These are phyloP conservation scores for Thalia dealbata DNA, from an alignment of 176 grass and related monocot genomes.

Conservation along the genomic window DNA sequence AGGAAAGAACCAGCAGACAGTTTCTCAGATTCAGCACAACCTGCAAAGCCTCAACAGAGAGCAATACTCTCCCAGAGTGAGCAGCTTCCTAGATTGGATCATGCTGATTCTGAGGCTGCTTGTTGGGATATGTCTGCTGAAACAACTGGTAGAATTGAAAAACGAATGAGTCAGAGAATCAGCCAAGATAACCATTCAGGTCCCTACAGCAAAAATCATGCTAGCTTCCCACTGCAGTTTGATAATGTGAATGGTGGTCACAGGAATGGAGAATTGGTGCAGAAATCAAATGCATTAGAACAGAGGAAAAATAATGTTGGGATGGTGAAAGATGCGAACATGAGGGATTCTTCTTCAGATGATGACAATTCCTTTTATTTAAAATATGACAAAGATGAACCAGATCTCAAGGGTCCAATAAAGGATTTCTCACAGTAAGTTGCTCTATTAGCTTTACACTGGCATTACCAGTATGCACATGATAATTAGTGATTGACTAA, in stretches of 20 bases:
- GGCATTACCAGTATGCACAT: background rate
- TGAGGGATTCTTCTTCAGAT: constrained; percentile 52
- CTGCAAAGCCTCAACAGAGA: constrained; percentile 25
- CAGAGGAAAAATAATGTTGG: constrained; percentile 50
- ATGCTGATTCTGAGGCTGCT: constrained; percentile 37
- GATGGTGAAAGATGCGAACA: constrained; percentile 39
- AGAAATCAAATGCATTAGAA: constrained; percentile 29
- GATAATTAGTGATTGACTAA: background rate
- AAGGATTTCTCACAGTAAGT: constrained; percentile 74
- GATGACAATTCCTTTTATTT: constrained; percentile 67
- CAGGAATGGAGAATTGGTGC: constrained; percentile 25
- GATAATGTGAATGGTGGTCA: constrained; percentile 22
- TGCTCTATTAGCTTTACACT: constrained; percentile 1
- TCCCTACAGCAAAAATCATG: constrained; percentile 30
- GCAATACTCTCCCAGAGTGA: constrained; percentile 31
- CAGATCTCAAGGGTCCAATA: constrained; percentile 81
- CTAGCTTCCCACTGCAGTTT: constrained; percentile 29
- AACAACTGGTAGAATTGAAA: constrained; percentile 37
- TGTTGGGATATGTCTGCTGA: constrained; percentile 30
- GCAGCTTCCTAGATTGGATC: constrained; percentile 35
- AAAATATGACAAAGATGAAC: constrained; percentile 77
- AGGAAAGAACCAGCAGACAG: constrained; percentile 31
- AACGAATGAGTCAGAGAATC: constrained; percentile 22
- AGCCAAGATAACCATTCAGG: constrained; percentile 29
- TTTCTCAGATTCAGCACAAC: constrained; percentile 32